Percentiles rank a stretch among this genome's conserved stretches.
phyloP scores from a whole-genome alignment of 2,329 filamentous ascomycete species.

The Amauroascus niger region DNA sequence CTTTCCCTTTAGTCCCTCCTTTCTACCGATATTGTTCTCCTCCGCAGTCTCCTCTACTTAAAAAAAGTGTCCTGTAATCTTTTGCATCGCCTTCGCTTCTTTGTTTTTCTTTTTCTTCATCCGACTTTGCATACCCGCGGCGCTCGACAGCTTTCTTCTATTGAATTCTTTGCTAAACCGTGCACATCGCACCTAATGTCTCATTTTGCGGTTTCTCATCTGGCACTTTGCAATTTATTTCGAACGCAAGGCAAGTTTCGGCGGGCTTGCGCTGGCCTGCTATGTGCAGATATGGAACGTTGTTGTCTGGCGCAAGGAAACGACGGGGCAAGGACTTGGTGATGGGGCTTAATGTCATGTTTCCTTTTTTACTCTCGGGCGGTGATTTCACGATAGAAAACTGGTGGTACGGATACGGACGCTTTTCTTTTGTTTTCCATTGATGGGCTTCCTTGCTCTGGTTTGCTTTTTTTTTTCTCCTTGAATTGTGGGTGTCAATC shows the following conservation, averaged over 20 bases:
- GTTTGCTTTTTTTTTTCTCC: not conserved
- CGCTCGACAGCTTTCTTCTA: conserved; percentile 3
- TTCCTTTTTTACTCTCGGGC: conserved; percentile 8
- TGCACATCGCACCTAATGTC: conserved; percentile 5
- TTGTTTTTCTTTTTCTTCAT: not conserved
- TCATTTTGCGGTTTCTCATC: not conserved
- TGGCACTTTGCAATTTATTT: not conserved
- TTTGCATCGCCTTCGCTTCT: conserved; percentile 5
- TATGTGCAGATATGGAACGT: not conserved
- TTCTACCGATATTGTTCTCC: not conserved
- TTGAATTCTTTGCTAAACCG: not conserved
- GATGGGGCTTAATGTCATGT: conserved; percentile 8
- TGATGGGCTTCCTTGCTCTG: not conserved
- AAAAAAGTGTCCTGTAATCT: conserved; percentile 4
- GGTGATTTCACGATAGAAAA: conserved; percentile 11
- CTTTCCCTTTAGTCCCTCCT: not conserved
- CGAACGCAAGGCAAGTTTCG: not conserved
- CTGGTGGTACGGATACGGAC: conserved; percentile 11
- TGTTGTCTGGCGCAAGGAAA: conserved; percentile 8
- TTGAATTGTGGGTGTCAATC: not conserved
- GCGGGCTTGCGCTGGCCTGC: not conserved
- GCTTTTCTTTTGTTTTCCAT: conserved; percentile 6
- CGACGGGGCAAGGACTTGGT: conserved; percentile 2
- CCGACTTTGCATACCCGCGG: conserved; percentile 9
- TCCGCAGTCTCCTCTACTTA: not conserved